Evolutionary conservation across 805 yeast species (phyloP), one percentile per base, ranked within the genome.

Genomic region (Candida methanosorbosa): DNA sequence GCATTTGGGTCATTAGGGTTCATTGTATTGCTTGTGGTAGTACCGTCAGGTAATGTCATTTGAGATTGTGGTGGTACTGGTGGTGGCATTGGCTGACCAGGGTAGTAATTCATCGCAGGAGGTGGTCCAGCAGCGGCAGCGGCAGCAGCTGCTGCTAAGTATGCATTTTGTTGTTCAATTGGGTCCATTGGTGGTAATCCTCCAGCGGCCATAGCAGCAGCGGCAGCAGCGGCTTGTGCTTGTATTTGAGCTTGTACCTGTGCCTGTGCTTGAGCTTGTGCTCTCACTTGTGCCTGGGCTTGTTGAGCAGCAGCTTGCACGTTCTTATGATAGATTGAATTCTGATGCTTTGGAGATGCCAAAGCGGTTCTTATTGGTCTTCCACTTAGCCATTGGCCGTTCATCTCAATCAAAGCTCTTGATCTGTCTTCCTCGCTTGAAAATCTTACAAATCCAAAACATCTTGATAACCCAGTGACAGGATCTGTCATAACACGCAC

Each of bases 401-500:
- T 77, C 88, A 81, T 81, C 45, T 80, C 85, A 18, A 64, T 59
- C 27, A 81, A 61, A 0, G 92, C 90, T 25, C 76, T 54, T 36
- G 72, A 70, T 46, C 90, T 67, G 46, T 81, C 90, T 27, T 61
- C 68, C 42, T 80, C 86, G 44, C 73, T 75, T 17, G 81, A 71
- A 51, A 82, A 82, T 41, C 94, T 62, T 19, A 82, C 87, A 57
- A 82, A 82, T 0, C 92, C 92, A 57, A 81, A 81, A 48, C 92
- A 80, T 43, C 90, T 64, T 3, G 86, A 78, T 20, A 79, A 71
- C 0, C 88, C 88, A 12, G 81, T 70, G 5, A 82, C 70, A 3
- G 92, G 92, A 50, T 82, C 90, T 0, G 92, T 81, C 90, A 82
- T 82, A 9, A 82, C 90, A 39, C 92, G 63, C 6, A 82, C 92